These are phyloP conservation scores for Phaeodactylum tricornutum DNA, from an alignment of 108 stramenopile species.

Conservation along the genomic window DNA sequence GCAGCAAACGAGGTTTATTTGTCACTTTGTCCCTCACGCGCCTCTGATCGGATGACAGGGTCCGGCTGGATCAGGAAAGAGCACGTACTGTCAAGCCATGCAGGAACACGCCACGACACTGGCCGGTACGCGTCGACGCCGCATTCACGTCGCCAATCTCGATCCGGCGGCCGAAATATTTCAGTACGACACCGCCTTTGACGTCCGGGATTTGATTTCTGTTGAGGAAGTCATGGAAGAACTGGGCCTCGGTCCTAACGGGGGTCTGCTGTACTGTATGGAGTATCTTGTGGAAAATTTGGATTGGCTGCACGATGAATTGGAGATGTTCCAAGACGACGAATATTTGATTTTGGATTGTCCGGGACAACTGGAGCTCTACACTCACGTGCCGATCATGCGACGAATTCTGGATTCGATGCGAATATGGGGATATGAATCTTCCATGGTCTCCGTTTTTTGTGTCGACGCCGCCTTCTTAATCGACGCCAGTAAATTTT, in stretches of 20 bases:
- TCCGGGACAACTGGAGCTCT: conserved; percentile 96
- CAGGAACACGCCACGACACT: conserved; percentile 62
- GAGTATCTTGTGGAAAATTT: conserved; percentile 93
- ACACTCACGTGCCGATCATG: conserved; percentile 97
- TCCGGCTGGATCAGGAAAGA: conserved; percentile 83
- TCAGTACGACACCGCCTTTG: conserved; percentile 75
- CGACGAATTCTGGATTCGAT: conserved; percentile 71
- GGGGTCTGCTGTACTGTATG: conserved; percentile 95
- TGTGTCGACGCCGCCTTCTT: conserved; percentile 87
- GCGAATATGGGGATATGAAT: conserved; percentile 71
- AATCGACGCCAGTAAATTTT: conserved; percentile 76
- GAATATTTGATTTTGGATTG: conserved; percentile 95
- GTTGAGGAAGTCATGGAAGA: conserved; percentile 98
- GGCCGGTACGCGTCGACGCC: conserved; percentile 43
- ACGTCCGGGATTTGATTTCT: conserved; percentile 90
- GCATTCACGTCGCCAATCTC: conserved; percentile 86
- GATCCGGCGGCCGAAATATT: conserved; percentile 97
- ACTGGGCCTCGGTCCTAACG: conserved; percentile 93
- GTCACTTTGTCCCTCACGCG: too few relatives aligned
- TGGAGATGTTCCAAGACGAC: conserved; percentile 83
- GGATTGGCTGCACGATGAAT: conserved; percentile 89
- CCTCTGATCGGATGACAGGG: conserved; percentile 23
- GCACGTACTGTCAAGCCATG: conserved; percentile 78
- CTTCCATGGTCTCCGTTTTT: conserved; percentile 80
- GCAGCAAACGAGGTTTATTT: too few relatives aligned